Conservation (phyloP, 2,329 filamentous ascomycete genomes). For the Drechslerella stenobrocha region DNA sequence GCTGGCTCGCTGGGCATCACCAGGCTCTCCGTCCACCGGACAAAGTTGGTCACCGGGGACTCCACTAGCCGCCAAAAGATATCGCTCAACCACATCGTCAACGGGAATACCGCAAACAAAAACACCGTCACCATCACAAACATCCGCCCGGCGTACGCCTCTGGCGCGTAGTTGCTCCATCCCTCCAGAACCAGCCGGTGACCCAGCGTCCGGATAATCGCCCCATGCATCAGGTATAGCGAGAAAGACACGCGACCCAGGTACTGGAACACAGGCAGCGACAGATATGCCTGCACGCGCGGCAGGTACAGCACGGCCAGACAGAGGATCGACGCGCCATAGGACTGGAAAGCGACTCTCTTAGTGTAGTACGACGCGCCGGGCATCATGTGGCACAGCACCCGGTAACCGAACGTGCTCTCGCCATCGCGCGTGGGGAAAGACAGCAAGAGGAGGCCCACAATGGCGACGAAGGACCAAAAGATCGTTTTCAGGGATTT, state of each 20-base stretch:
- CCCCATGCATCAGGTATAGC: slow-evolving; percentile 66
- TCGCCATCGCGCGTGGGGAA: slow-evolving; percentile 35
- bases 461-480: slow-evolving; percentile 18
- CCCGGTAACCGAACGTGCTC: slow-evolving; percentile 17
- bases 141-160: slow-evolving; percentile 59
- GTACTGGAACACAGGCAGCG: slow-evolving; percentile 61
- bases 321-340: slow-evolving; percentile 52
- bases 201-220: slow-evolving; percentile 61
- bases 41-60: slow-evolving; percentile 62
- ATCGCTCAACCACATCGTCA: slow-evolving; percentile 63
- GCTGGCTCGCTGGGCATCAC: slow-evolving; percentile 29
- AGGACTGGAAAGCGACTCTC: slow-evolving; percentile 17
- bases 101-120: slow-evolving; percentile 59
- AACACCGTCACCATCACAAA: slow-evolving; percentile 60
- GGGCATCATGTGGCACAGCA: slow-evolving; percentile 14
- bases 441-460: slow-evolving; percentile 18
- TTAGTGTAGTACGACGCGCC: slow-evolving; percentile 17
- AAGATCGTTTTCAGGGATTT: slow-evolving; percentile 20
- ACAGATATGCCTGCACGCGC: slow-evolving; percentile 61
- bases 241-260: slow-evolving; percentile 66
- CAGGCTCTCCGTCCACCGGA: slow-evolving; percentile 61
- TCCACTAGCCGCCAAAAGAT: slow-evolving; percentile 64
- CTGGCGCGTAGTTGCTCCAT: slow-evolving; percentile 60
- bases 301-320: slow-evolving; percentile 53
- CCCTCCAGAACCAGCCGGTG: slow-evolving; percentile 59